Evolutionary conservation across 108 stramenopile genomes (phyloP).

Genomic region (Epipyxis sp.): DNA sequence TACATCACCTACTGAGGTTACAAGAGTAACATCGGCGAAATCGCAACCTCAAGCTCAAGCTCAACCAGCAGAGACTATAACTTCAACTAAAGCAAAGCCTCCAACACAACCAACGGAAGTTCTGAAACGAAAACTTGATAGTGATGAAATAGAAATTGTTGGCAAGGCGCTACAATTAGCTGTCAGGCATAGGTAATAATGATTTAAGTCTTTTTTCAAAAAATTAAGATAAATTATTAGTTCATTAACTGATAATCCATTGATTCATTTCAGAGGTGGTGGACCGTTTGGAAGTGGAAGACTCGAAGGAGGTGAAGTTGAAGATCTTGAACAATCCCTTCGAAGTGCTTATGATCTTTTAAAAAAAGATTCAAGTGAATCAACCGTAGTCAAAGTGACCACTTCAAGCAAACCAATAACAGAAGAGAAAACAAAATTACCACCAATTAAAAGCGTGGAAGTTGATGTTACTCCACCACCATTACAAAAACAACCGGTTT

Average conservation of each 20-base stretch:
- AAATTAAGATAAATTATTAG: too few relatives aligned
- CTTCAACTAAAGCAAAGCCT: not conserved
- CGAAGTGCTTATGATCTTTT: not conserved
- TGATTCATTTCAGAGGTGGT: too few relatives aligned
- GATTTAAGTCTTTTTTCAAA: too few relatives aligned
- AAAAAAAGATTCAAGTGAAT: not conserved
- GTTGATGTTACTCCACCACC: too few relatives aligned
- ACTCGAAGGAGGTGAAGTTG: not conserved
- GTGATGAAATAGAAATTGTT: not conserved
- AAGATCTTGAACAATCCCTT: not conserved
- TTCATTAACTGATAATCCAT: too few relatives aligned
- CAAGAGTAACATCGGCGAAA: not conserved
- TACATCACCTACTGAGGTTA: not conserved
- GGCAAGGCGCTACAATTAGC: not conserved
- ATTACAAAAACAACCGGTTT: not conserved
- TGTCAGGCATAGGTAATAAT: not conserved
- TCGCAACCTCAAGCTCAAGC: not conserved
- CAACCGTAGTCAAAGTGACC: not conserved
- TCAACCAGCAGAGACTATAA: not conserved
- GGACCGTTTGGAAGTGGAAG: not conserved
- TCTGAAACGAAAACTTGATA: not conserved
- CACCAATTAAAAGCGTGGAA: too few relatives aligned
- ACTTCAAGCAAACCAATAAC: not conserved
- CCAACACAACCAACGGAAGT: not conserved
- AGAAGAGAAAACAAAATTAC: not conserved